Evolutionary conservation across 2,329 filamentous ascomycete species (phyloP), one percentile per base, ranked within the genome.

Genomic region (Calonectria henricotiae): DNA sequence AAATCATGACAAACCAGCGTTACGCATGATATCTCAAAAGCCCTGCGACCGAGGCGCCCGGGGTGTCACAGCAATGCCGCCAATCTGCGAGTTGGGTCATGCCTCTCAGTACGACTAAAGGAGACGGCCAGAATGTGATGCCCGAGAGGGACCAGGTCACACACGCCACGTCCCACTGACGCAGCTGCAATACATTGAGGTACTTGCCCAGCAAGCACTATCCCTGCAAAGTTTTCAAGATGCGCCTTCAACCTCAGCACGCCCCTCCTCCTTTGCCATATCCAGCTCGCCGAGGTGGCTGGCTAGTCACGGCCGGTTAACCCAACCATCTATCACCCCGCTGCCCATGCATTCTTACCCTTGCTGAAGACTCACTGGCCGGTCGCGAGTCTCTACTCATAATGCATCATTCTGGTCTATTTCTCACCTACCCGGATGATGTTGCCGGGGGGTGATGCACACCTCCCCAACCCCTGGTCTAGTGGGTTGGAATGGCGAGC

Each of bases 221-320:
- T 60, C 20, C 12, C 35, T 17, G 23, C n/a, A 44, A 37, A 15
- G 9, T 23, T 32, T 32, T 41, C 32, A 27, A 15, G 25, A 6
- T 13, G 11, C 20, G n/a, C 20, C 37, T 43, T n/a, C 47, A 37
- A 7, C n/a, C 23, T 20, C 27, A 61, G 25, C 27, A 32, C 30
- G 41, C n/a, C 46, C 44, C 64, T 61, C 51, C 54, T 68, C 71
- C 49, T 71, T 65, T 77, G 61, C 74, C 71, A 27, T 32, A 74
- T 71, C 15, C 67, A 74, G 73, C 73, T 75, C 61, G 73, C 67
- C 74, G 71, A 68, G 3, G 11, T 37, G 49, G 25, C 49, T 30
- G 30, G 49, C 35, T 54, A 54, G 49, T 54, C 49, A 54, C 39
- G 27, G 60, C 46, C n/a, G 54, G 41, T 20, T 68, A 65, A 71